Conservation (phyloP, 108 stramenopile species). For the Poteriospumella lacustris region DNA sequence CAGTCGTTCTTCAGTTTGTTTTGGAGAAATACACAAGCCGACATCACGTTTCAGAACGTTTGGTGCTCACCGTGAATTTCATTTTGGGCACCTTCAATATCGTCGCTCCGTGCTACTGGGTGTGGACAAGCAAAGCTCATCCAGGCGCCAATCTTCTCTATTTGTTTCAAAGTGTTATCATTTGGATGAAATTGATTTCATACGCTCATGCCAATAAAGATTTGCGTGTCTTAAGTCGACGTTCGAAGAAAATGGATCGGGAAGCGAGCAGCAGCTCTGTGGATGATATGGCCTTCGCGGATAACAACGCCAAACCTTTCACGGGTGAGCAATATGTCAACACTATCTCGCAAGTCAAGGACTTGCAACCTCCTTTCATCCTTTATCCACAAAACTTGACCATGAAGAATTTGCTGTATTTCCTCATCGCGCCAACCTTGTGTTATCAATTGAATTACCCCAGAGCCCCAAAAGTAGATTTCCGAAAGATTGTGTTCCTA, state of each 20-base stretch:
- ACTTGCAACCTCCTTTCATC: conserved; percentile 15
- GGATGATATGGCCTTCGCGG: background rate
- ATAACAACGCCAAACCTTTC: background rate
- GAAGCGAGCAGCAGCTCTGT: background rate
- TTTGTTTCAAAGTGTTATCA: conserved; percentile 35
- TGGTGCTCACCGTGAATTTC: background rate
- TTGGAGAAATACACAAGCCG: background rate
- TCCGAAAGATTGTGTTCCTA: background rate
- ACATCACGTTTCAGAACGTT: background rate
- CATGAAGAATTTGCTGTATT: conserved; percentile 30
- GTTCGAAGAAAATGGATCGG: conserved; percentile 21
- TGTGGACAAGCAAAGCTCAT: conserved; percentile 18
- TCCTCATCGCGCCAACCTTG: conserved; percentile 42
- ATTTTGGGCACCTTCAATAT: background rate
- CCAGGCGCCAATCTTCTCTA: conserved; percentile 38
- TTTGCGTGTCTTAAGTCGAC: background rate
- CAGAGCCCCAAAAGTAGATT: background rate
- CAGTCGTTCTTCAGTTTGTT: background rate
- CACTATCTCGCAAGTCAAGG: conserved; percentile 26
- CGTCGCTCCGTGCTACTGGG: background rate
- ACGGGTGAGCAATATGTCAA: conserved; percentile 23
- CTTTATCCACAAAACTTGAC: conserved; percentile 28
- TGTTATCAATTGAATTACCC: conserved; percentile 46
- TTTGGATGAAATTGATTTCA: conserved; percentile 48
- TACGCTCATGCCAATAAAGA: conserved; percentile 45